Evolutionary conservation across 768 basidiomycete genomes (phyloP), one percentile per base, ranked within the genome.

Genomic region (Pilatotrama ljubarskyi): DNA sequence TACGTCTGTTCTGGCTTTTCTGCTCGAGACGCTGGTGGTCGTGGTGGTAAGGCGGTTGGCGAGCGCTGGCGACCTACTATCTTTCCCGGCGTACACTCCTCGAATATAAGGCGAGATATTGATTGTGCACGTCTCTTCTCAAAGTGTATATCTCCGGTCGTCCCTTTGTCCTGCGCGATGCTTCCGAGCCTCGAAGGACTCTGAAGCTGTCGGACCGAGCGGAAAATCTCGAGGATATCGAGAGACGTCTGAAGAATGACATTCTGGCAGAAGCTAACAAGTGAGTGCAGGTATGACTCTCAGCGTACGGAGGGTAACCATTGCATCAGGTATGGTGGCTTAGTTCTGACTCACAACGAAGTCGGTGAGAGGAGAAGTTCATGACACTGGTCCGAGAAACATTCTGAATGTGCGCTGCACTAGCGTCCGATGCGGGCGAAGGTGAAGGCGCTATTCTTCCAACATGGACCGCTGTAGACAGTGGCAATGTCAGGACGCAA

Each of bases 291-390:
- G 14, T 2, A 36, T 37, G 2, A 10, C 37, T 40, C 51, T 11
- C 5, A 29, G 42, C 29, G 10, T 32, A 51, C 7, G 26, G 44
- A n/a, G 1, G 36, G 60, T 61, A 25, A 68, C 46, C 18, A 15
- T 1, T 49, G 38, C 26, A 3, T 35, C 50, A 93, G 91, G 68
- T 94, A 88, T 66, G 95, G 95, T 3, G 95, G 97, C 2, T 78
- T 98, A 38, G 77, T 99, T 37, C 78, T 98, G 52, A 95, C 95
- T 0, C 97, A 98, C 69, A 93, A 98, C 68, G 95, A 98, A 79
- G 78, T 93, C 60, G 86, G 89, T 90, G 70, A 61, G 82, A 70
- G 51, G 7, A 35, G 22, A 2, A 11, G 2, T 4, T 29, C 3
- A 10, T 3, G 13, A 0, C 6, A 11, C 40, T 35, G 1, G 8